A percentile compares a stretch with the other conserved stretches of the same genome.
Conservation (phyloP, 495 filamentous ascomycete species). For the Amorphotheca resinae region DNA sequence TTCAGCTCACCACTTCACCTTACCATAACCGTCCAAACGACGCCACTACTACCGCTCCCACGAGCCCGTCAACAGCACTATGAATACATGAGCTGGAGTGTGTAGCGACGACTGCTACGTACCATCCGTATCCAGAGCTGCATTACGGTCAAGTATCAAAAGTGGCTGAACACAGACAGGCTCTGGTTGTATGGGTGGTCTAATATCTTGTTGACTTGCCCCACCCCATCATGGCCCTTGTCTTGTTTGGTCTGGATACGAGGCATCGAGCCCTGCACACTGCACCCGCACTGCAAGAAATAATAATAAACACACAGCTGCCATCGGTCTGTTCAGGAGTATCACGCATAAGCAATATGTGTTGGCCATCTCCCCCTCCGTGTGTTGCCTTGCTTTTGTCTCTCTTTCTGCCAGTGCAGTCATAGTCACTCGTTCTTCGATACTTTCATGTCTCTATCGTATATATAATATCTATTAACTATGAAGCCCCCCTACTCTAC, state of each 20-base stretch:
- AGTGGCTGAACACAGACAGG: too few relatives aligned
- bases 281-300: too few relatives aligned
- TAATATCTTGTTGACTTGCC: not conserved
- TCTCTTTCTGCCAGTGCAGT: slow-evolving; percentile 14
- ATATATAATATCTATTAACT: slow-evolving; percentile 14
- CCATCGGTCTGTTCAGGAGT: not conserved
- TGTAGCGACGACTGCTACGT: too few relatives aligned
- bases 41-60: too few relatives aligned
- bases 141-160: too few relatives aligned
- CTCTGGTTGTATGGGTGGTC: too few relatives aligned
- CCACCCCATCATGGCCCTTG: not conserved
- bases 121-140: too few relatives aligned
- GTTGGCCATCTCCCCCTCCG: not conserved
- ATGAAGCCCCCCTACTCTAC: slow-evolving; percentile 13
- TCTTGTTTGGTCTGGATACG: slow-evolving; percentile 2
- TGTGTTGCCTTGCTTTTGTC: slow-evolving; percentile 3
- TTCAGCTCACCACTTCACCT: too few relatives aligned
- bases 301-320: slow-evolving; percentile 2
- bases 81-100: too few relatives aligned
- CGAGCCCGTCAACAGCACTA: too few relatives aligned
- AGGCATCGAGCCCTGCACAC: too few relatives aligned
- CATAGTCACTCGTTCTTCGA: slow-evolving; percentile 10
- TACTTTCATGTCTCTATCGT: not conserved
- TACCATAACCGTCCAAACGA: too few relatives aligned
- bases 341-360: slow-evolving; percentile 2